Evolutionary conservation across 2,329 filamentous ascomycete genomes (phyloP), one percentile per base, ranked within the genome.

Genomic region (Trematosphaeria pertusa): DNA sequence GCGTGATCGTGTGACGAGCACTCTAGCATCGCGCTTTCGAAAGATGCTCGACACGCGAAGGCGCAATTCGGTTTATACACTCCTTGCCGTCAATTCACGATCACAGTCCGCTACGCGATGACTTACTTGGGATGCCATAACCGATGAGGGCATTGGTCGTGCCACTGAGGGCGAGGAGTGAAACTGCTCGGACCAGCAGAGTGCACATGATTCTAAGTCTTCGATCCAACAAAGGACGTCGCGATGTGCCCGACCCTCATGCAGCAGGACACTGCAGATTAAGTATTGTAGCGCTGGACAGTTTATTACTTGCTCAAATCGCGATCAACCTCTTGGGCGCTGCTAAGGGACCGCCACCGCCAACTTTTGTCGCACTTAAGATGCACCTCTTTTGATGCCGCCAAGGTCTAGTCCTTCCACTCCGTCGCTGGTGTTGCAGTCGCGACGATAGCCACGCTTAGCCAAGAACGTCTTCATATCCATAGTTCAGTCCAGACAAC

Each of bases 41-140:
- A 38, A 14, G 42, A 12, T 5, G 38, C 32, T 3, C 54, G 46
- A 35, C 54, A 59, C 10, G 56, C 48, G 20, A 42, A 53, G 14
- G 48, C 54, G 36, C 56, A 59, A 19, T 41, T 40, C 10, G 56
- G 56, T 6, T 49, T 40, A 39, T 52, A 56, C 43, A 46, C 28
- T 32, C 9, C 21, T 5, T 22, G 24, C 7, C 8, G n/a, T 17
- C 33, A 36, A 26, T 41, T n/a, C n/a, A n/a, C n/a, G 21, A 19
- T 31, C n/a, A 4, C 8, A 41, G 22, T 6, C 11, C 28, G n/a
- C 5, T 9, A 6, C 5, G 19, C 20, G 17, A n/a, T n/a, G 7
- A 32, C 24, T 34, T 20, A 43, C 44, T 52, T 1, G 42, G 35
- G 15, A 53, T 53, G 20, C 50, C 50, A 46, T 47, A 44, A 21